These are phyloP conservation scores for Excoecaria cochinchinensis DNA, from an alignment of 345 rosid species.

Conservation along the genomic window DNA sequence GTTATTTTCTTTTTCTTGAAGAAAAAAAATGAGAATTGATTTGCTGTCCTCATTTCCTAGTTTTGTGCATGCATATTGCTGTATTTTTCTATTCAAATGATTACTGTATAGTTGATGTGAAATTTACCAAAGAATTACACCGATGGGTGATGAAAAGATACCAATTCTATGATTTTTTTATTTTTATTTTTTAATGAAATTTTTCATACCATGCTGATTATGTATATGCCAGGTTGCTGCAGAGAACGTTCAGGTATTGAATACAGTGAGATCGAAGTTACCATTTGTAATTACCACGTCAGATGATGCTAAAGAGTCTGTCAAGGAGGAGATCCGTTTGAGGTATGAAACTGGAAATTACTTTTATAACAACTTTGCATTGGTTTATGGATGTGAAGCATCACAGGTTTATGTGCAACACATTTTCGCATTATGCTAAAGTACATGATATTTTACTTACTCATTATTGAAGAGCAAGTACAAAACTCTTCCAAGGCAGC, in stretches of 20 bases:
- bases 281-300: conserved; percentile 81
- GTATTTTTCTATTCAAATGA: not conserved
- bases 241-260: conserved; percentile 77
- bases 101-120: not conserved
- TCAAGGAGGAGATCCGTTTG: conserved; percentile 83
- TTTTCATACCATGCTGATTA: conserved; percentile 7
- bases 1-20: not conserved
- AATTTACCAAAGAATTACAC: not conserved
- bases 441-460: not conserved
- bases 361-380: not conserved
- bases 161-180: not conserved
- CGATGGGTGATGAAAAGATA: not conserved
- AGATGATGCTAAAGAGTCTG: conserved; percentile 73
- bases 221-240: conserved; percentile 63
- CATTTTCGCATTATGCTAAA: not conserved
- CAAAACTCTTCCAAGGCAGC: not conserved
- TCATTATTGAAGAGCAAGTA: not conserved
- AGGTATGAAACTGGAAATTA: conserved; percentile 46
- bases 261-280: conserved; percentile 75
- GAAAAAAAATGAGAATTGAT: not conserved
- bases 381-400: not conserved
- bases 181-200: not conserved
- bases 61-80: not conserved
- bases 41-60: not conserved
- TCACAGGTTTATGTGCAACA: not conserved